Evolutionary conservation across 1,284 basidiomycete species (phyloP), one percentile per base, ranked within the genome.

Genomic region (Chalciporus piperatoides): DNA sequence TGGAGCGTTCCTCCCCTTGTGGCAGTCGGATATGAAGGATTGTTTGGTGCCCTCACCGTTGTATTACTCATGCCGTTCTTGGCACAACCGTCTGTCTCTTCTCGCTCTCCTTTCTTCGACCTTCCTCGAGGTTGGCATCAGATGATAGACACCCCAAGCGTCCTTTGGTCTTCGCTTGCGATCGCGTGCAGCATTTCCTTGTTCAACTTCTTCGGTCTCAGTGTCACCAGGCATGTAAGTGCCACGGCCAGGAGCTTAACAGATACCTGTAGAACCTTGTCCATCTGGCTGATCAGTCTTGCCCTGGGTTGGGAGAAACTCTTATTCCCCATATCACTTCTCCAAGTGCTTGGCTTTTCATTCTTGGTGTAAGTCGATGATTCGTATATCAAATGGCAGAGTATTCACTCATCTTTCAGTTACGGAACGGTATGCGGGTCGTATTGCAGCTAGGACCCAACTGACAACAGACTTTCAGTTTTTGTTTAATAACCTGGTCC

Each of bases 191-290:
- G 81, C 52, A 98, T 98, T 56, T 80, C 92, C n/a, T 72, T 94
- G 21, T 99, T 96, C 82, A 99, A 99, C 74, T 95, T 86, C 70
- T 97, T 94, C 62, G 94, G 96, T 5, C 72, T 98, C 39, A 90
- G 86, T 64, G 93, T 99, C 49, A 99, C 96, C 7, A 81, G 86
- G 56, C 83, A 90, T 62, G 89, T 94, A 54, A 92, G 84, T 67
- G 92, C 93, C 35, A 95, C 92, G 1, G 90, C 90, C 17, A 80
- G 93, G 53, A 90, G 85, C 53, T 80, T 97, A 44, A 92, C 95
- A 41, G 97, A 99, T 68, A 97, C 96, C 5, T 97, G 94, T 74
- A 81, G 97, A 59, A 98, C 97, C 1, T 77, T 99, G 49, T 85
- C 85, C 19, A 99, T 96, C 63, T 96, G 90, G 90, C 71, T 92